phyloP scores from a whole-genome alignment of 2,329 filamentous ascomycete genomes.

The Trichophyton benhamiae region DNA sequence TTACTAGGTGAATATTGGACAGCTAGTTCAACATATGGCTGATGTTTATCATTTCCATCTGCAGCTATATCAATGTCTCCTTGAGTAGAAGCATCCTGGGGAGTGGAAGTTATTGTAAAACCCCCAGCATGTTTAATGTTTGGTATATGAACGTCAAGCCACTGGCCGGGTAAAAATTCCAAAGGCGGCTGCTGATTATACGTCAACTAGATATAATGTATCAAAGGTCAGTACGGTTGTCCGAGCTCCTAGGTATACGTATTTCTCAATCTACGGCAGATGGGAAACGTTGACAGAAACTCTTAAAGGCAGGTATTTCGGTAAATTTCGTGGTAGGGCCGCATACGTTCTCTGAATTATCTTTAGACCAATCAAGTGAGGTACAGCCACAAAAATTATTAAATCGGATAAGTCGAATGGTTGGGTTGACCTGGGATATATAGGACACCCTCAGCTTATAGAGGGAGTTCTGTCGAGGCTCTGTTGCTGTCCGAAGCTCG shows the following conservation, averaged over 20 bases:
- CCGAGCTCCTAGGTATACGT: not conserved
- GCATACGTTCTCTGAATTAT: not conserved
- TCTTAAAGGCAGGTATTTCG: not conserved
- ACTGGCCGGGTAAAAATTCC: constrained; percentile 72
- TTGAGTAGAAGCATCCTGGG: constrained; percentile 40
- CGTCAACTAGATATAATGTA: not conserved
- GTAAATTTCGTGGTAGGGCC: not conserved
- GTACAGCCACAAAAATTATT: constrained; percentile 33
- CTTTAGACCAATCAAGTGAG: not conserved
- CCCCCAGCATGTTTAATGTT: constrained; percentile 59
- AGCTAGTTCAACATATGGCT: constrained; percentile 53
- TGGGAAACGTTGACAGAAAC: not conserved
- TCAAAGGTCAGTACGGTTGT: not conserved
- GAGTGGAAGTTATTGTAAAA: constrained; percentile 76
- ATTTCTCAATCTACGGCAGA: not conserved
- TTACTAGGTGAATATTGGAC: constrained; percentile 61
- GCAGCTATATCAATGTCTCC: constrained; percentile 8
- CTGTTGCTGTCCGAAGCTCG: constrained; percentile 58
- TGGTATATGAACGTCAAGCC: constrained; percentile 73
- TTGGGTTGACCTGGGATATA: constrained; percentile 54
- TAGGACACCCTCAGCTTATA: constrained; percentile 49
- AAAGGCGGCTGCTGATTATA: constrained; percentile 20
- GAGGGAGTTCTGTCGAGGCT: constrained; percentile 56
- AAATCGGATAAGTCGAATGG: constrained; percentile 57
- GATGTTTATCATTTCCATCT: constrained; percentile 2